Base-by-base conservation (phyloP, 2,329 filamentous ascomycete genomes). In the Pochonia chlamydosporia region DNA sequence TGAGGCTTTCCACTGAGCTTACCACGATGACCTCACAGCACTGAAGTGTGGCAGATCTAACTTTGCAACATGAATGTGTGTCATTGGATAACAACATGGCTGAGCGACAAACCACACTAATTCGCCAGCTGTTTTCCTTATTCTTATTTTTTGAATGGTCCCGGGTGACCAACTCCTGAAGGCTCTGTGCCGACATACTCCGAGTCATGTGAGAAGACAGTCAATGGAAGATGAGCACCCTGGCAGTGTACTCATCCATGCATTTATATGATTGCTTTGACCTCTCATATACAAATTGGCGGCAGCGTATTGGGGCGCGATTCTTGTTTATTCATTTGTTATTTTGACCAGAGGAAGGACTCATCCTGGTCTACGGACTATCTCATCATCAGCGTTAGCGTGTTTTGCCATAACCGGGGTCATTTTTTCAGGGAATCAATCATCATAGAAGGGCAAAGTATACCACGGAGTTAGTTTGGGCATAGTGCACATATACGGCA, bases 251-350 rank as follows among this genome's bases (percentile, higher is more conserved):
- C 10, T 23, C 35, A 10, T 3, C 10, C 23, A 11, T 16, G 33
- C 16, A 11, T 6, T 14, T 36, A 7, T 14, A 72, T 39, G 18
- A 20, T 21, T 39, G 10, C 11, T 23, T 39, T 23, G 31, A 18
- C 20, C n/a, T 18, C 20, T 36, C 8, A 23, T 39, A 16, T 39
- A 13, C 20, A 39, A 10, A 21, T 13, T 16, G n/a, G 23, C 35
- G 16, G 1, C 20, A 23, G 13, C 18, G 6, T 23, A 35, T 39
- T 39, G 20, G 25, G 44, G 46, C 40, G 6, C 31, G 46, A 40
- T 40, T 47, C 39, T 24, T 35, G 20, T n/a, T n/a, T n/a, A n/a
- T n/a, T 7, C 18, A 13, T n/a, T 14, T 28, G 33, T 14, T 3
- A 31, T 28, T 26, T 35, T 23, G 35, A 23, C 20, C 16, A 13